Base-by-base conservation (phyloP, 192 early-diverging fungal species). In the Cladochytrium replicatum region DNA sequence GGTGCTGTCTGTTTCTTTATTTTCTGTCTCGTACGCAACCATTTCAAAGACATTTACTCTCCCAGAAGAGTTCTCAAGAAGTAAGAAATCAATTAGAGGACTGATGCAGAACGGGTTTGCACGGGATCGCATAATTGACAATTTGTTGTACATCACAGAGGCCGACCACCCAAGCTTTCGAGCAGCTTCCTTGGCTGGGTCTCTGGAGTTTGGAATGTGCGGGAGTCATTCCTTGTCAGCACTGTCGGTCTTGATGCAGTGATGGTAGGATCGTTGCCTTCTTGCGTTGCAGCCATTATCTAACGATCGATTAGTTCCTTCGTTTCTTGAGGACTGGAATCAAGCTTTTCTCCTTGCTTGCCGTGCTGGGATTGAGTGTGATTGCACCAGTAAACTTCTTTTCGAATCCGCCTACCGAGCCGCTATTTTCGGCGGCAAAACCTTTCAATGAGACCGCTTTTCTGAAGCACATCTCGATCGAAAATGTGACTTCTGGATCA, bases 211-310 rank as follows among this genome's bases (percentile, higher is more conserved):
- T 61, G 52, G 37, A 11, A 34, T 3, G 61, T 62, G 17, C 38
- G 41, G 15, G 68, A 74, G 41, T 13, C 53, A 11, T 61, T 74
- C 13, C 30, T 74, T 1, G 39, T 74, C 6, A 46, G 42, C 7
- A 74, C 71, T 6, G 72, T 74, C 13, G 72, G 72, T 3, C 34
- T 74, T 29, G 72, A 74, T 40, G 72, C 62, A 5, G 65, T 68
- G n/a, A 58, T 72, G 54, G 41, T 73, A 7, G 6, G 17, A 28
- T 5, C 6, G 7, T 9, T 38, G 4, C 1, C 1, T 54, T 9
- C 9, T 29, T 41, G 22, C 26, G 28, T 43, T 23, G 25, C 55
- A 21, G 13, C 24, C 11, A 15, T 25, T 24, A 23, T 38, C n/a
- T 21, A 8, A 13, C 5, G 13, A 8, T 5, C 41, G 11, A 22